Conservation (phyloP, 1,284 basidiomycete species). For the Mycosarcoma mackinlayi region DNA sequence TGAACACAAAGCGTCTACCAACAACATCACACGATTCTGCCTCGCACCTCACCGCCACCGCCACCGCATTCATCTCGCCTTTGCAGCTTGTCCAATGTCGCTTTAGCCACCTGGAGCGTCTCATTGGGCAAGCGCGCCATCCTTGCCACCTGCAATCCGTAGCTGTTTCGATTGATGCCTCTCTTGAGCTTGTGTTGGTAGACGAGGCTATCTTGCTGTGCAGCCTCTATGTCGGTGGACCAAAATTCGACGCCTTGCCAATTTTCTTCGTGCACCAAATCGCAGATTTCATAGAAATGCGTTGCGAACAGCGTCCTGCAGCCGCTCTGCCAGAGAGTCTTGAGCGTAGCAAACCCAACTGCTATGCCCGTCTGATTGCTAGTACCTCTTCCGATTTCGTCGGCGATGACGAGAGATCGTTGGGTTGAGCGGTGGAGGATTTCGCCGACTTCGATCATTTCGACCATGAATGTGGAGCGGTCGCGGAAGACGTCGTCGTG, state of each 20-base stretch:
- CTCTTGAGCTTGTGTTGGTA: slow-evolving; percentile 84
- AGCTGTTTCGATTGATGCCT: slow-evolving; percentile 90
- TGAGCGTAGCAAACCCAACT: slow-evolving; percentile 89
- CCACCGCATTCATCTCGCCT: too few species aligned
- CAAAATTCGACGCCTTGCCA: slow-evolving; percentile 76
- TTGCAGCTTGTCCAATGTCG: slow-evolving; percentile 8
- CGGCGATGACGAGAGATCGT: slow-evolving; percentile 59
- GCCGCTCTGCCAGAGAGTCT: slow-evolving; percentile 81
- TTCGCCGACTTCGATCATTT: slow-evolving; percentile 71
- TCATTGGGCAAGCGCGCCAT: slow-evolving; percentile 82
- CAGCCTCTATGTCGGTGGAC: slow-evolving; percentile 85
- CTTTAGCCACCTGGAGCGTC: slow-evolving; percentile 9
- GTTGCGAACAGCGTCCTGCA: slow-evolving; percentile 93
- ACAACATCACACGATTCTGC: too few species aligned
- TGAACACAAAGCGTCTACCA: too few species aligned
- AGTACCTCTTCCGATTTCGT: slow-evolving; percentile 92
- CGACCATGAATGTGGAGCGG: slow-evolving; percentile 87
- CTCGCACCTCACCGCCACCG: too few species aligned
- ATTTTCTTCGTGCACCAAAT: slow-evolving; percentile 71
- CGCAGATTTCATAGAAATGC: slow-evolving; percentile 92
- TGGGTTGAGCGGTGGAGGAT: slow-evolving; percentile 76
- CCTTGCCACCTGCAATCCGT: slow-evolving; percentile 89
- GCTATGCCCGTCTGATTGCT: slow-evolving; percentile 90
- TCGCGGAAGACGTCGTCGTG: slow-evolving; percentile 94
- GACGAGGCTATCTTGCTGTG: slow-evolving; percentile 75